Evolutionary conservation across 2,329 filamentous ascomycete species (phyloP).

Genomic region (Claviceps maximensis): DNA sequence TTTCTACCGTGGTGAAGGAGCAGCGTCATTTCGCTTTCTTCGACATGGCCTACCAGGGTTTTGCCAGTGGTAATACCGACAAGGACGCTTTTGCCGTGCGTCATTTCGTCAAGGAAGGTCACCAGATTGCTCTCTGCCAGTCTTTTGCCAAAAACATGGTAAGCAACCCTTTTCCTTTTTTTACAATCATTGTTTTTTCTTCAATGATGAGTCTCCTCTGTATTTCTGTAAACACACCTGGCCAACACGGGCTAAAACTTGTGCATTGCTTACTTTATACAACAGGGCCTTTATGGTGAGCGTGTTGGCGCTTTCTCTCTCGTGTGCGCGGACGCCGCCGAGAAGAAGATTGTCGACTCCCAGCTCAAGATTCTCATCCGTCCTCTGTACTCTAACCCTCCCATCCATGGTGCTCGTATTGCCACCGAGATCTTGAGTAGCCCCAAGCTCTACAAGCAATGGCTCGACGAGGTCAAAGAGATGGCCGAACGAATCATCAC

Average conservation of each 20-base stretch:
- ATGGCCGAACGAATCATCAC: constrained; percentile 99
- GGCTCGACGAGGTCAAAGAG: constrained; percentile 90
- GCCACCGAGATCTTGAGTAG: constrained; percentile 86
- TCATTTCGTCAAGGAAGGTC: constrained; percentile 85
- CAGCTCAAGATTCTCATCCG: constrained; percentile 98
- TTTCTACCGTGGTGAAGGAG: constrained; percentile 75
- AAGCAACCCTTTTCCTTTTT: constrained; percentile 14
- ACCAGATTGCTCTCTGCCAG: constrained; percentile 78
- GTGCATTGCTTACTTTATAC: neutral
- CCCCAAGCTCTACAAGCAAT: constrained; percentile 74
- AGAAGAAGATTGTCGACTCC: constrained; percentile 92
- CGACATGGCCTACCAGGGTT: constrained; percentile 99
- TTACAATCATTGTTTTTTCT: neutral
- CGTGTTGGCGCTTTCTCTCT: constrained; percentile 95
- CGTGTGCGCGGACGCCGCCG: constrained; percentile 69
- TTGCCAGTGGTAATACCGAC: constrained; percentile 84
- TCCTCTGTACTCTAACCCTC: constrained; percentile 95
- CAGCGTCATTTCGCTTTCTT: constrained; percentile 91
- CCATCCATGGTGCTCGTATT: constrained; percentile 89
- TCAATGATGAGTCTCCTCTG: neutral
- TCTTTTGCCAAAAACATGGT: constrained; percentile 99
- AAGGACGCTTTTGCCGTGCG: constrained; percentile 88
- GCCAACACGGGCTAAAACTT: neutral
- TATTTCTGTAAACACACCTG: neutral
- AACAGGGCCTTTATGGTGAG: constrained; percentile 88